Evolutionary conservation across 2,329 filamentous ascomycete species (phyloP).

Genomic region (Penicillium sp.): DNA sequence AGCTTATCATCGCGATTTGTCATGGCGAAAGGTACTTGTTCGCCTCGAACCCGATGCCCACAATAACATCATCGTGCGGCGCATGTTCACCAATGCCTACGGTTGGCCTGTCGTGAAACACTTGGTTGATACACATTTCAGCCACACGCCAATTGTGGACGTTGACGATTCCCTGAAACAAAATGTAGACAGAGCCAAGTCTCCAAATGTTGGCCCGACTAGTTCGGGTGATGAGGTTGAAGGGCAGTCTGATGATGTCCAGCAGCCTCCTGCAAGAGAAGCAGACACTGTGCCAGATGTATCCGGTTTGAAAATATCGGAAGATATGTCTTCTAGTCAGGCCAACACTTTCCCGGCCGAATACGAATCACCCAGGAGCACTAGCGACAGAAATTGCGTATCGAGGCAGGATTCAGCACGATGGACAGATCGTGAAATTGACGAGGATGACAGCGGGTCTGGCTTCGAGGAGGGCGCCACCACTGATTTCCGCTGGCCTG

Average conservation of each 20-base stretch:
- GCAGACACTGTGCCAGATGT: constrained; percentile 1
- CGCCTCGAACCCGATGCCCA: constrained; percentile 94
- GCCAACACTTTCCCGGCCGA: constrained; percentile 7
- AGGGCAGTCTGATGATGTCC: constrained; percentile 29
- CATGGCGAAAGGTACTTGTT: constrained; percentile 96
- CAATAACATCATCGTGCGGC: constrained; percentile 95
- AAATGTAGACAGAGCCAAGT: constrained; percentile 67
- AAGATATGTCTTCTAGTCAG: background rate
- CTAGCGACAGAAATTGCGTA: constrained; percentile 12
- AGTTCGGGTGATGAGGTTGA: constrained; percentile 66
- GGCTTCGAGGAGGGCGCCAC: constrained; percentile 28
- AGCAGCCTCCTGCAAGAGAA: constrained; percentile 13
- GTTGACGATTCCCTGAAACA: constrained; percentile 67
- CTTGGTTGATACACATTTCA: constrained; percentile 91
- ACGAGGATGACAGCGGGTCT: constrained; percentile 47
- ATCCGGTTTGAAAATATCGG: background rate
- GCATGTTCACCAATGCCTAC: constrained; percentile 95
- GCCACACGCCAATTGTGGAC: constrained; percentile 65
- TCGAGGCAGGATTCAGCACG: constrained; percentile 54
- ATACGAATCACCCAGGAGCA: constrained; percentile 14
- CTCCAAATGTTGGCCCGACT: constrained; percentile 56
- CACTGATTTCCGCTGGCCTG: constrained; percentile 17
- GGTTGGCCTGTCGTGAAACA: constrained; percentile 98
- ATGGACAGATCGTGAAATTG: constrained; percentile 67
- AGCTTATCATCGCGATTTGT: constrained; percentile 86